Evolutionary conservation across 495 filamentous ascomycete species (phyloP).

Genomic region (Alectoria sarmentosa): DNA sequence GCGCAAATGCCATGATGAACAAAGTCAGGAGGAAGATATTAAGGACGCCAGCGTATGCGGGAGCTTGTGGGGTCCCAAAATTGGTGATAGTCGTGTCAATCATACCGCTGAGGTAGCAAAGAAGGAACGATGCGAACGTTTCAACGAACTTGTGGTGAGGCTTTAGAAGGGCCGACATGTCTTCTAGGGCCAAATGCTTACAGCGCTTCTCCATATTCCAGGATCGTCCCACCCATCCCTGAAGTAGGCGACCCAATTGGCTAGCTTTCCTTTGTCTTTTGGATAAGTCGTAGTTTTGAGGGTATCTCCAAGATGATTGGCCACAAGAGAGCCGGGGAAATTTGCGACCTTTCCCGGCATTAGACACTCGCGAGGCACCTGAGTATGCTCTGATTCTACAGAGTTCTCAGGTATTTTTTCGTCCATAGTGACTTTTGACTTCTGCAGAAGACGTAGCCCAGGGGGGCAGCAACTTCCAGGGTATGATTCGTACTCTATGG

Average conservation of each 20-base stretch:
- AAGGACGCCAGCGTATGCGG: conserved; percentile 36
- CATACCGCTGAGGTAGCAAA: conserved; percentile 16
- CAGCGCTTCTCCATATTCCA: conserved; percentile 20
- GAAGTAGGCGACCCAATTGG: conserved; percentile 9
- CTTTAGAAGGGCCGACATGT: background rate
- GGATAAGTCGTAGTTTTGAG: background rate
- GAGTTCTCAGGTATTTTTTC: background rate
- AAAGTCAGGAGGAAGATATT: conserved; percentile 41
- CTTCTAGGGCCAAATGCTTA: background rate
- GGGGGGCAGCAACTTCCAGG: background rate
- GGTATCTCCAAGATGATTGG: conserved; percentile 7
- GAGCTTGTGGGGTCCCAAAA: conserved; percentile 28
- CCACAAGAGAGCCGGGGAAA: conserved; percentile 12
- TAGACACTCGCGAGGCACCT: background rate
- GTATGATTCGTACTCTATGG: background rate
- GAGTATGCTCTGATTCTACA: background rate
- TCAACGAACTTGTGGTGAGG: conserved; percentile 13
- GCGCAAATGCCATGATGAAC: conserved; percentile 46
- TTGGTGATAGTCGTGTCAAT: conserved; percentile 20
- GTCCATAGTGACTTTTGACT: background rate
- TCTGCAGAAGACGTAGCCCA: background rate
- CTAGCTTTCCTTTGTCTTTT: conserved; percentile 7
- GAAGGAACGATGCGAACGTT: conserved; percentile 7
- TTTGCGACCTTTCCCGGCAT: conserved; percentile 2
- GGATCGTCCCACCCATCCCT: conserved; percentile 12